phyloP scores from a whole-genome alignment of 192 early-diverging fungal species.

The Spizellomyces punctatus region DNA sequence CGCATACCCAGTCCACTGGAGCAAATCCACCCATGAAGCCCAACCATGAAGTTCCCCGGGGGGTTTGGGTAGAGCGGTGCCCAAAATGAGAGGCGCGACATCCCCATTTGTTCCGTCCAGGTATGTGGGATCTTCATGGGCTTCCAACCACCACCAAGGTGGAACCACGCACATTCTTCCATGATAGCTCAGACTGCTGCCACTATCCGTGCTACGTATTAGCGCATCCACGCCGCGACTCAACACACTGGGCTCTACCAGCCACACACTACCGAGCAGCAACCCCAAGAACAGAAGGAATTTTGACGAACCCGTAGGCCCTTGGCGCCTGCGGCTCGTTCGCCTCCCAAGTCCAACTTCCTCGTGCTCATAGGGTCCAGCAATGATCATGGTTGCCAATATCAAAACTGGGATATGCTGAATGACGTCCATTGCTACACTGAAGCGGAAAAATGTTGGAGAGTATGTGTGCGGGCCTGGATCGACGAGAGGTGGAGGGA shows the following conservation, averaged over 20 bases:
- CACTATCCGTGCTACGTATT: neutral
- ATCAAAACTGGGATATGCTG: conserved; percentile 30
- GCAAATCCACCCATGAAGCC: conserved; percentile 40
- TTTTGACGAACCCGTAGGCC: conserved; percentile 20
- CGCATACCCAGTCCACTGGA: conserved; percentile 33
- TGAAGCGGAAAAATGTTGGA: conserved; percentile 15
- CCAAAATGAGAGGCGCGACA: neutral
- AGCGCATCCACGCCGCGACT: conserved; percentile 16
- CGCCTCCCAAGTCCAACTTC: neutral
- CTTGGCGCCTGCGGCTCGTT: conserved; percentile 10
- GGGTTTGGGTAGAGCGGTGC: neutral
- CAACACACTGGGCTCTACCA: conserved; percentile 34
- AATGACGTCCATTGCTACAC: conserved; percentile 1
- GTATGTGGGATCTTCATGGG: neutral
- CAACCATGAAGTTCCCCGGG: conserved; percentile 31
- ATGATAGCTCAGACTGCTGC: neutral
- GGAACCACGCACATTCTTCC: conserved; percentile 35
- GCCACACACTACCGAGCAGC: conserved; percentile 8
- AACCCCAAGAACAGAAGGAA: conserved; percentile 18
- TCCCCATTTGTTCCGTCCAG: neutral
- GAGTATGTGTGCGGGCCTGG: conserved; percentile 5
- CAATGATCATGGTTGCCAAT: conserved; percentile 9
- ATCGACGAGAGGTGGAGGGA: conserved; percentile 5
- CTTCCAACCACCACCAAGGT: conserved; percentile 45
- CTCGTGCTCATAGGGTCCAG: neutral